phyloP scores from a whole-genome alignment of 495 filamentous ascomycete species.

The Penicillium odoratum region DNA sequence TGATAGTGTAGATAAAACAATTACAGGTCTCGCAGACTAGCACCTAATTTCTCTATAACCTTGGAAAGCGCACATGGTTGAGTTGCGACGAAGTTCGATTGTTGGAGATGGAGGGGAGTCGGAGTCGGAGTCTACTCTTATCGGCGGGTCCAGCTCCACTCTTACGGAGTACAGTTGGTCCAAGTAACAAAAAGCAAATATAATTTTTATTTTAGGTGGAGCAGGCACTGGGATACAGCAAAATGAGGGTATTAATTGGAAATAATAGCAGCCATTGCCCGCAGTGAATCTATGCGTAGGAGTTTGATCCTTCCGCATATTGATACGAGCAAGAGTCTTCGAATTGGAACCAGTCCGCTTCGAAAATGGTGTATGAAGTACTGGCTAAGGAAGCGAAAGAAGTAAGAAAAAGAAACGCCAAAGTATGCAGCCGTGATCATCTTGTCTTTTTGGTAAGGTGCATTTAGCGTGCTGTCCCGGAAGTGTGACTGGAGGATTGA shows the following conservation, averaged over 20 bases:
- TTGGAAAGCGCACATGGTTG: background rate
- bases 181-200: background rate
- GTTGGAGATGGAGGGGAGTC: background rate
- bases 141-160: slow-evolving; percentile 20
- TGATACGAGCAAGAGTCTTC: slow-evolving; percentile 7
- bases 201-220: background rate
- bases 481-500: slow-evolving; percentile 13
- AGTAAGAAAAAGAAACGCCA: slow-evolving; percentile 21
- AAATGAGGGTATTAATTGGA: slow-evolving; percentile 23
- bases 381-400: slow-evolving; percentile 6
- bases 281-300: slow-evolving; percentile 12
- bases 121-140: slow-evolving; percentile 13
- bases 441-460: slow-evolving; percentile 5
- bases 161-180: no score
- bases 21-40: background rate
- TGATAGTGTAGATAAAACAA: background rate
- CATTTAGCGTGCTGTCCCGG: slow-evolving; percentile 21
- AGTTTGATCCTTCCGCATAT: slow-evolving; percentile 8
- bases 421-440: slow-evolving; percentile 21
- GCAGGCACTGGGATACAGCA: slow-evolving; percentile 5
- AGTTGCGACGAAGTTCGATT: slow-evolving; percentile 1
- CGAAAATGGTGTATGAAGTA: slow-evolving; percentile 1
- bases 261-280: slow-evolving; percentile 8
- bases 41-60: background rate
- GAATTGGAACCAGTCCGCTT: slow-evolving; percentile 25